Percentiles rank a stretch among this genome's conserved stretches.
Conservation (phyloP, 2,329 filamentous ascomycete species). For the Ceratocystis diversiconidia region DNA sequence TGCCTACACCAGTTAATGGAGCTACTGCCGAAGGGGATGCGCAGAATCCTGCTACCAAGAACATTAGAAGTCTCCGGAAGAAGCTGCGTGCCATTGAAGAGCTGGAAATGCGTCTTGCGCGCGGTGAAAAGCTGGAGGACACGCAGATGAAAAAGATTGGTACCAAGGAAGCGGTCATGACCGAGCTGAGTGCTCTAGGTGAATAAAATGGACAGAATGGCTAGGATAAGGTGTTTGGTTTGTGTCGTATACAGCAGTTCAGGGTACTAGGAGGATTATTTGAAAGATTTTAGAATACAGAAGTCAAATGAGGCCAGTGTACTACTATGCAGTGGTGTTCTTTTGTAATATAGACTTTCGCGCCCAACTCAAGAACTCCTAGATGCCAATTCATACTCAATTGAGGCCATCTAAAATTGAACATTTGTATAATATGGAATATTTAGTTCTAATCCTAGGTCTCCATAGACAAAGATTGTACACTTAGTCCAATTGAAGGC, state of each 20-base stretch:
- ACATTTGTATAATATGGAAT: too few species aligned
- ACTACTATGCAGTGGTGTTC: too few species aligned
- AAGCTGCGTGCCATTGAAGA: slow-evolving; percentile 97
- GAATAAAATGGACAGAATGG: slow-evolving; percentile 21
- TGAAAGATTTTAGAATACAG: too few species aligned
- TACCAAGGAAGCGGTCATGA: slow-evolving; percentile 70
- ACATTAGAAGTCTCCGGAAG: slow-evolving; percentile 83
- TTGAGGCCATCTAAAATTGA: too few species aligned
- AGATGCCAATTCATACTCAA: too few species aligned
- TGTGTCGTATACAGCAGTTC: neutral
- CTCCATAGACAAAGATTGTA: too few species aligned
- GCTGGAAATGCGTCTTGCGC: slow-evolving; percentile 87
- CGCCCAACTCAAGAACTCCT: too few species aligned
- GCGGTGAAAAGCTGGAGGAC: slow-evolving; percentile 92
- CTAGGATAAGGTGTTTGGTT: neutral
- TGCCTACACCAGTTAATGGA: slow-evolving; percentile 21
- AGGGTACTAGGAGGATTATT: neutral
- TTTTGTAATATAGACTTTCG: too few species aligned
- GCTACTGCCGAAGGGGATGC: slow-evolving; percentile 33
- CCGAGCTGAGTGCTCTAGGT: slow-evolving; percentile 56
- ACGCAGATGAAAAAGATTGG: slow-evolving; percentile 98
- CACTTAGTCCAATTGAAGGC: too few species aligned
- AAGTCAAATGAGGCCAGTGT: too few species aligned
- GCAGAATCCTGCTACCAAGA: slow-evolving; percentile 74
- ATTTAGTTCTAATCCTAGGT: too few species aligned